Evolutionary conservation across 164 flowering plant genomes (phyloP).

Genomic region (Dillenia suffruticosa): DNA sequence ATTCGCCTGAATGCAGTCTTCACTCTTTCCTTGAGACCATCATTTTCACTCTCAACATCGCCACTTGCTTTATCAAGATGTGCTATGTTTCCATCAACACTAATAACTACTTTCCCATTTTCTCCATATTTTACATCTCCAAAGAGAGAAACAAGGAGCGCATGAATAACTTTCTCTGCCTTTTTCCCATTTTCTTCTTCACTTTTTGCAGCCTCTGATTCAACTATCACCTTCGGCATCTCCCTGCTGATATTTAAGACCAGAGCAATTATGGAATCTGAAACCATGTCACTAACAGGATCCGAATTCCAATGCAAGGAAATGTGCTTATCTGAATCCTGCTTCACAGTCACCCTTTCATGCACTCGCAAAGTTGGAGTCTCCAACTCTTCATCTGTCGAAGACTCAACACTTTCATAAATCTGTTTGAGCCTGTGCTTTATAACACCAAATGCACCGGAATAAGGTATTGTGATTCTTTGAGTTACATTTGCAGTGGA

Average conservation of each 20-base stretch:
- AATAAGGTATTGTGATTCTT: constrained; percentile 78
- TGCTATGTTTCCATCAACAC: constrained; percentile 74
- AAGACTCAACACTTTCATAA: constrained; percentile 76
- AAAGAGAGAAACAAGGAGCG: constrained; percentile 80
- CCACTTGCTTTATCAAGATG: constrained; percentile 70
- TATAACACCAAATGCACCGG: constrained; percentile 80
- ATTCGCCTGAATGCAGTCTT: constrained; percentile 59
- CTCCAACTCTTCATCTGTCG: constrained; percentile 54
- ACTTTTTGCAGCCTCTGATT: constrained; percentile 40
- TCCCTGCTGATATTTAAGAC: constrained; percentile 72
- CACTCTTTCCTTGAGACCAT: constrained; percentile 75
- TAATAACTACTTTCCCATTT: constrained; percentile 67
- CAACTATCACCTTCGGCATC: constrained; percentile 58
- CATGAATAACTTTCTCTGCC: constrained; percentile 64
- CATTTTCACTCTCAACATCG: constrained; percentile 82
- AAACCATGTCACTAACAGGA: constrained; percentile 95
- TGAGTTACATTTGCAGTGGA: constrained; percentile 73
- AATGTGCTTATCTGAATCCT: constrained; percentile 76
- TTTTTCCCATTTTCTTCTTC: constrained; percentile 74
- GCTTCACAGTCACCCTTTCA: constrained; percentile 75
- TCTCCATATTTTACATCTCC: constrained; percentile 87
- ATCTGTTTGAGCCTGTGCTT: constrained; percentile 76
- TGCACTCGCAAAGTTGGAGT: constrained; percentile 67
- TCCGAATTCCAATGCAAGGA: constrained; percentile 89
- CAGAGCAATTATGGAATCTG: constrained; percentile 83